phyloP scores from a whole-genome alignment of 2,329 filamentous ascomycete species.

The Metarhizium sp. region DNA sequence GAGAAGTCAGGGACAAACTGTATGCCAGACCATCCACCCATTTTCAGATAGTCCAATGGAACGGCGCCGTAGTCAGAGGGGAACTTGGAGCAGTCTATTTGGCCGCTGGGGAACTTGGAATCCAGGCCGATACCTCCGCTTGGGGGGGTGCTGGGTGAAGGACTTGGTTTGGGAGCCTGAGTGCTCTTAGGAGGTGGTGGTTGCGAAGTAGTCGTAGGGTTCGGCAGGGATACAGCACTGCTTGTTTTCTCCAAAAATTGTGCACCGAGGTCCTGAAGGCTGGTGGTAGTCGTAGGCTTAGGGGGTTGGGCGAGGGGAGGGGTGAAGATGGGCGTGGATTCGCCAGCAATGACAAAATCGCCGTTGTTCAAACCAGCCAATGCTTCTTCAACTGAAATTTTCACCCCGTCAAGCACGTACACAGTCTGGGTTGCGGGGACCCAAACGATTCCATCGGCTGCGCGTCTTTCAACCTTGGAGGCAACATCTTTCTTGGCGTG shows the following conservation, averaged over 20 bases:
- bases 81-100: conserved; percentile 62
- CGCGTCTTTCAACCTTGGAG: conserved; percentile 38
- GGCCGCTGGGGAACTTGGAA: conserved; percentile 64
- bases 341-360: conserved; percentile 56
- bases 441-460: conserved; percentile 34
- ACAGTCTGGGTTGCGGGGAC: conserved; percentile 56
- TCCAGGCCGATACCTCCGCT: conserved; percentile 44
- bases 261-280: not conserved
- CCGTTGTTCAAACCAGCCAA: conserved; percentile 63
- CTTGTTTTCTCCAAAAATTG: conserved; percentile 6
- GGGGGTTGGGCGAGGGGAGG: conserved; percentile 22
- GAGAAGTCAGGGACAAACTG: conserved; percentile 51
- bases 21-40: conserved; percentile 72
- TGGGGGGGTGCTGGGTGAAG: conserved; percentile 9
- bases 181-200: conserved; percentile 11
- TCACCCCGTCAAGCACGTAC: conserved; percentile 60
- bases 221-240: conserved; percentile 2
- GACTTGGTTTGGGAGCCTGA: conserved; percentile 11
- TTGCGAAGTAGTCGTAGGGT: conserved; percentile 4
- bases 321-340: conserved; percentile 39
- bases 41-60: conserved; percentile 54
- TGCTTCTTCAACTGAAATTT: conserved; percentile 55
- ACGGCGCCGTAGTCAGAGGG: conserved; percentile 76
- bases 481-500: conserved; percentile 46
- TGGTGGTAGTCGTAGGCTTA: conserved; percentile 14